A percentile compares a stretch with the other conserved stretches of the same genome.
These are phyloP conservation scores for Mesotaenium endlicherianum DNA, from an alignment of 139 green algal species.

Conservation along the genomic window DNA sequence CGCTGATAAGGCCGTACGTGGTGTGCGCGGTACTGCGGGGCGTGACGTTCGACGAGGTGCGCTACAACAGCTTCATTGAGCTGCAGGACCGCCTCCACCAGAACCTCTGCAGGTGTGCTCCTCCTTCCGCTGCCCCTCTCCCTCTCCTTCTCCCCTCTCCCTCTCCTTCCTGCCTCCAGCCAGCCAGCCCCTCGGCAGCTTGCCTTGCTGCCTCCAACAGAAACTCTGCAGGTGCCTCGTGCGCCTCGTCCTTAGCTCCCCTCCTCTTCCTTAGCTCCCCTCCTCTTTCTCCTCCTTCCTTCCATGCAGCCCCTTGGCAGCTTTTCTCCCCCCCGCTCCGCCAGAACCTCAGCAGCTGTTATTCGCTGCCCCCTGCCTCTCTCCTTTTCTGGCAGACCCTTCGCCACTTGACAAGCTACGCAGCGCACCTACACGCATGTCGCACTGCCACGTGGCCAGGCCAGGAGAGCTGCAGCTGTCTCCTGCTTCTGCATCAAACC, in stretches of 20 bases:
- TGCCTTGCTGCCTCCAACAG: no score
- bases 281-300: no score
- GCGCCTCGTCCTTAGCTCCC: no score
- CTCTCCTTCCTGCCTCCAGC: neutral
- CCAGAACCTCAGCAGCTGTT: neutral
- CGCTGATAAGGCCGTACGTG: constrained; percentile 92
- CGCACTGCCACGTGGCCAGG: neutral
- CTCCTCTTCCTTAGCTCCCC: no score
- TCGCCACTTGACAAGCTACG: neutral
- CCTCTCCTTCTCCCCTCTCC: neutral
- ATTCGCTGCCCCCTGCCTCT: neutral
- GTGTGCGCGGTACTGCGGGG: constrained; percentile 90
- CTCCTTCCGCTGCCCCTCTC: neutral
- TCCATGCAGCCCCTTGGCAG: no score
- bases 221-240: no score
- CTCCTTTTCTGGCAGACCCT: neutral
- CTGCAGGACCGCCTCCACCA: constrained; percentile 98
- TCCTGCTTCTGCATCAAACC: no score
- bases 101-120: constrained; percentile 81
- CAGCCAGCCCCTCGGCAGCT: neutral
- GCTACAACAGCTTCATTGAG: constrained; percentile 97
- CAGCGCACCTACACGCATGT: no score
- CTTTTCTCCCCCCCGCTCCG: no score
- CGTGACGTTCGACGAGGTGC: constrained; percentile 76
- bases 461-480: neutral